Conservation (phyloP, 2,329 filamentous ascomycete genomes). For the Rasamsonia emersonii region DNA sequence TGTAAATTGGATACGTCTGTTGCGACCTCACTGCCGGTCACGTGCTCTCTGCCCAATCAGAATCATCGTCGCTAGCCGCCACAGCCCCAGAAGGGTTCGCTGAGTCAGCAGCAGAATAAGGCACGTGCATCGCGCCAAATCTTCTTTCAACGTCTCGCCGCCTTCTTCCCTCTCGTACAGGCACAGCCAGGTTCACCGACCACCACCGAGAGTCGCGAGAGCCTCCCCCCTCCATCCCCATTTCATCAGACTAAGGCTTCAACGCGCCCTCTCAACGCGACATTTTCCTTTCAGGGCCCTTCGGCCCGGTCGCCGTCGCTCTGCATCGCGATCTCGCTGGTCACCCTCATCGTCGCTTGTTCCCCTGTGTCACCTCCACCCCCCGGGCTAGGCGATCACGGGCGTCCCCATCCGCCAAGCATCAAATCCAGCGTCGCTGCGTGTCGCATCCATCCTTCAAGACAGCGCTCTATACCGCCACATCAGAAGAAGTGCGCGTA, state of each 20-base stretch:
- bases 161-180: slow-evolving; percentile 24
- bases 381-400: slow-evolving; percentile 3
- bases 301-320: slow-evolving; percentile 14
- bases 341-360: slow-evolving; percentile 14
- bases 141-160: slow-evolving; percentile 24
- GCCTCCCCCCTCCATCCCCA: slow-evolving; percentile 30
- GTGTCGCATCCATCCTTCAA: too few species aligned
- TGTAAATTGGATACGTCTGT: too few species aligned
- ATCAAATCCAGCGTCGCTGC: slow-evolving; percentile 11
- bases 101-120: slow-evolving; percentile 18
- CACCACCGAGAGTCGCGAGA: slow-evolving; percentile 28
- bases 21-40: too few species aligned
- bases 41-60: too few species aligned
- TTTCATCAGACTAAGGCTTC: slow-evolving; percentile 25
- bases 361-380: slow-evolving; percentile 12
- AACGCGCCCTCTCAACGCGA: slow-evolving; percentile 25
- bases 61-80: too few species aligned
- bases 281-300: slow-evolving; percentile 14
- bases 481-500: too few species aligned
- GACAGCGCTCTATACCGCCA: too few species aligned
- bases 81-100: too few species aligned
- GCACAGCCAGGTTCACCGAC: slow-evolving; percentile 30
- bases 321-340: slow-evolving; percentile 12
- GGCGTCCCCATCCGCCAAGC: slow-evolving; percentile 19
- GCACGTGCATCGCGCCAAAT: slow-evolving; percentile 23